These are phyloP conservation scores for Cochlearia excelsa DNA, from an alignment of 345 rosid genomes.

Conservation along the genomic window DNA sequence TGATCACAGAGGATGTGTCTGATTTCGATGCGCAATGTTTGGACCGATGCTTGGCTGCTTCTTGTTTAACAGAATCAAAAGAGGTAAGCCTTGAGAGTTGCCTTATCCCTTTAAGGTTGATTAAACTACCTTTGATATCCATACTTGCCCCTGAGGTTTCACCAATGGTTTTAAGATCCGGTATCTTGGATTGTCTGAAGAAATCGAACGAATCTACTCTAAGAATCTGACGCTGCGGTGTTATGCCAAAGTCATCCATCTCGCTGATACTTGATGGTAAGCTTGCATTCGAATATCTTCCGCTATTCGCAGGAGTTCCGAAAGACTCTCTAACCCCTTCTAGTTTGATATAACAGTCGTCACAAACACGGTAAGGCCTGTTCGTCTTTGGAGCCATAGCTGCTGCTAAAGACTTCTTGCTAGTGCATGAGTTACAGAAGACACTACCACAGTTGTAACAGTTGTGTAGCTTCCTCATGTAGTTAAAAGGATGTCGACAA, in stretches of 20 bases:
- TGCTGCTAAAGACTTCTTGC: conserved; percentile 56
- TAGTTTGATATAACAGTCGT: conserved; percentile 53
- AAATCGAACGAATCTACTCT: conserved; percentile 51
- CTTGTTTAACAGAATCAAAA: conserved; percentile 46
- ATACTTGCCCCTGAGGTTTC: conserved; percentile 43
- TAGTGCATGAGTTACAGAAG: conserved; percentile 57
- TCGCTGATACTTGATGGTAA: conserved; percentile 38
- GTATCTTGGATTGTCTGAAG: conserved; percentile 38
- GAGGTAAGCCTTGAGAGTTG: conserved; percentile 46
- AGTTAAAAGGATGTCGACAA: conserved; percentile 51
- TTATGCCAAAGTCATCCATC: conserved; percentile 33
- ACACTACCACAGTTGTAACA: conserved; percentile 64
- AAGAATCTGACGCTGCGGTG: conserved; percentile 37
- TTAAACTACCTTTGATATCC: conserved; percentile 34
- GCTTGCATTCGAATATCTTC: conserved; percentile 46
- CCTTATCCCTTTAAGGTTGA: conserved; percentile 32
- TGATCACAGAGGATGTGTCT: conserved; percentile 43
- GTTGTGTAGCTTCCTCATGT: conserved; percentile 58
- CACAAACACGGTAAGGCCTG: conserved; percentile 67
- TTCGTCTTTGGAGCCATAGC: conserved; percentile 58
- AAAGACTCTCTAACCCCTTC: conserved; percentile 39
- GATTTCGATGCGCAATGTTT: conserved; percentile 43
- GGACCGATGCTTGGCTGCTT: conserved; percentile 29
- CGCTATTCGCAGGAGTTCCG: conserved; percentile 31
- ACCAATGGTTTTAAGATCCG: conserved; percentile 45